Base-by-base conservation (phyloP, 371 early-diverging fungal species). In the Encephalitozoon romaleae region DNA sequence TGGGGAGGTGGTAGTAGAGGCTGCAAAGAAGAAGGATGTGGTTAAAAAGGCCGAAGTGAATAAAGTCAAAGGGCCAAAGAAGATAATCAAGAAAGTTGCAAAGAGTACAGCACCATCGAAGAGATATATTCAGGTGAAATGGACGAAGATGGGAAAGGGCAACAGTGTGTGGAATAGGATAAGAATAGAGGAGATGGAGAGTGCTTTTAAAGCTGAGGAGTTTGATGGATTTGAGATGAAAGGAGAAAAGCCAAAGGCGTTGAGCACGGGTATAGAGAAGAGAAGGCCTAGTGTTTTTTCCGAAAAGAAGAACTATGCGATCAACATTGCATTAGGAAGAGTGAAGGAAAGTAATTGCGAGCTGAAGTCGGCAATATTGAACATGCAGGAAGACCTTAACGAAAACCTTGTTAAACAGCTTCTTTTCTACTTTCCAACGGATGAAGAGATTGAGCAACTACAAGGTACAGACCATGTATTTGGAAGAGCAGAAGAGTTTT, bases 331-430 rank as follows among this genome's bases (percentile, higher is more conserved):
- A 0, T 49, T 82, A 9, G 71, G 81, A 23, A 55, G 78, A 28
- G 53, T 81, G 3, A 81, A 79, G 65, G 21, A 38, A 32, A 45
- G 67, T 4, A 45, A 81, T 64, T 34, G 66, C 25, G 67, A 74
- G 25, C 59, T 81, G 23, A 26, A 63, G 23, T 12, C 39, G 11
- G 18, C 63, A 47, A 78, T 81, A 38, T 15, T 75, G 9, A 21
- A 72, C 1, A 51, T 53, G 54, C 8, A 23, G 12, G 66, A 67
- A 28, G 21, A 18, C 25, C 25, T 53, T 9, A 72, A 79, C 72
- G 81, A 81, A 18, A 78, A 75, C 70, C 47, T 81, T 18, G 67
- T 81, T 39, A 78, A 76, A n/a, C 81, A 81, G 41, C 69, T 81
- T 42, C 38, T 78, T 53, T 54, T 68, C 21, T 76, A 81, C 51